A percentile compares a stretch with the other conserved stretches of the same genome.
phyloP scores from a whole-genome alignment of 345 rosid species.

The Moricandia moricandioides region DNA sequence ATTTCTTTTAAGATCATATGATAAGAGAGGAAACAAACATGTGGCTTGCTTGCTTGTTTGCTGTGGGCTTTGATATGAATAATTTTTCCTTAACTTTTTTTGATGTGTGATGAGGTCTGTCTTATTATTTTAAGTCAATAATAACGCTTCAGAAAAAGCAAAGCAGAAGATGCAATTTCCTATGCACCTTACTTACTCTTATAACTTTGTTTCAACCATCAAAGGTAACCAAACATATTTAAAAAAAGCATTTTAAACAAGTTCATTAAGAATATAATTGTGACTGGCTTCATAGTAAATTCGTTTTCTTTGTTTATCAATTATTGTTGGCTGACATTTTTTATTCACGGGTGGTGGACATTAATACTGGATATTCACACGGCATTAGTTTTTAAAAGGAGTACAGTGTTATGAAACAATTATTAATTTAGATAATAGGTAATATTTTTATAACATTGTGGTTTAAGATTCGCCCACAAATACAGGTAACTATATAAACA shows the following conservation, averaged over 20 bases:
- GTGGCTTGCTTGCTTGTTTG: conserved; percentile 11
- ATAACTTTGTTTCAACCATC: not conserved
- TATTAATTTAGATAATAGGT: not conserved
- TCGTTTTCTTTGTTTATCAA: not conserved
- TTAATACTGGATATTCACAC: not conserved
- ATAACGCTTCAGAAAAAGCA: not conserved
- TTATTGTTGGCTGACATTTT: not conserved
- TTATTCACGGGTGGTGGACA: not conserved
- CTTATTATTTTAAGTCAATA: not conserved
- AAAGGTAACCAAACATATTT: not conserved
- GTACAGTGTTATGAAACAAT: too few relatives aligned
- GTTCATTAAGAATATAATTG: not conserved
- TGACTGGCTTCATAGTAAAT: not conserved
- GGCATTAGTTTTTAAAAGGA: not conserved
- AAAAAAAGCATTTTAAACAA: not conserved
- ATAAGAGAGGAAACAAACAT: conserved; percentile 19
- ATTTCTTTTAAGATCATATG: conserved; percentile 3
- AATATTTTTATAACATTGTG: not conserved
- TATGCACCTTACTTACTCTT: not conserved
- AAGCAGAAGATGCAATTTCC: not conserved
- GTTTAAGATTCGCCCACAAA: not conserved
- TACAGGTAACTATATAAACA: not conserved
- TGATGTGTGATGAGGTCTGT: not conserved
- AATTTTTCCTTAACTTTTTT: not conserved
- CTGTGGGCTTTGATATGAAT: conserved; percentile 4